Evolutionary conservation across 495 filamentous ascomycete genomes (phyloP), one percentile per base, ranked within the genome.

Genomic region (Pyrenopolyporus hunteri): DNA sequence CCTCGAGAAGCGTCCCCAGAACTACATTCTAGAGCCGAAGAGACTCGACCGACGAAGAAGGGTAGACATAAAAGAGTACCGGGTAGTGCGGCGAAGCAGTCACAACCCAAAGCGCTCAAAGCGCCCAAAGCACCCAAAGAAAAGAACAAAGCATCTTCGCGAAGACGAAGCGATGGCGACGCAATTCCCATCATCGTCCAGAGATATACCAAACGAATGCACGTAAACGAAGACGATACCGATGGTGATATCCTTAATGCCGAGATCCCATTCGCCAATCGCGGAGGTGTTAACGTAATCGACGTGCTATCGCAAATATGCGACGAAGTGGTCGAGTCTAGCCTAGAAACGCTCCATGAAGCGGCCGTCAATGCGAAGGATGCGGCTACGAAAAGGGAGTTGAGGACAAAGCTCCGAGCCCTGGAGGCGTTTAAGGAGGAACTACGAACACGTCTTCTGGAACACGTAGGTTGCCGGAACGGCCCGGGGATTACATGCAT

Each of bases 231-330:
- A 1, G 58, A 49, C 9, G 68, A 62, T 13, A 72, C 65, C 11
- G 75, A 76, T 26, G 78, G 80, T 17, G 80, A 80, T 44, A 71
- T 76, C 8, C 66, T 82, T 47, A 74, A 73, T 57, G 52, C 70
- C 14, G 76, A 78, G 0, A 82, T 83, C 33, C 76, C 80, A 4
- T 80, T 78, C 32, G 64, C 82, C 8, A 85, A 77, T 57, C 81
- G 83, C n/a, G 78, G 79, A 20, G 87, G 85, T 23, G 86, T 89
- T 52, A 90, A 90, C 59, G 76, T 83, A 1, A 79, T 89, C 13
- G 88, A 91, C 44, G 88, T 90, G 0, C 69, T 90, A 7, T 78
- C 82, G 42, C 86, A 90, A 69, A 80, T 90, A 35, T 90, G 87
- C 71, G 81, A 85, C 35, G 88, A 90, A 66, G 82, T 87, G 1